Evolutionary conservation across 805 yeast genomes (phyloP), one percentile per base, ranked within the genome.

Genomic region (Yarrowia sp.): DNA sequence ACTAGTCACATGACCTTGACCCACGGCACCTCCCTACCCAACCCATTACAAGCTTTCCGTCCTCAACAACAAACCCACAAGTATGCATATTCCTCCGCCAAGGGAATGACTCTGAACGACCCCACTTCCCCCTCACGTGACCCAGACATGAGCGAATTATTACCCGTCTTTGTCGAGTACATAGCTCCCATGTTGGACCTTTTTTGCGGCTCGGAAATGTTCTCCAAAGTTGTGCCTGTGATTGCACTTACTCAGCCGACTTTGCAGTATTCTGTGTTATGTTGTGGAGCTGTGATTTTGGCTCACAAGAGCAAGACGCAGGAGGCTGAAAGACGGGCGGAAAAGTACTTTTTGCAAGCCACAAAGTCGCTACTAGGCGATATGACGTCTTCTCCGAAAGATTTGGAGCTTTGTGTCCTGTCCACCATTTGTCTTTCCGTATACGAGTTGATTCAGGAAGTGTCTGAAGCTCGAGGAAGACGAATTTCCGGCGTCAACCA

Each of bases 151-250:
- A 32, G 52, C 35, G 65, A 59, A 19, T 42, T 59, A 16, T 14
- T 59, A 14, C 65, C 65, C 16, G 65, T 59, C 32, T 59, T 35
- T 59, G 65, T 59, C 15, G 52, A 59, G 52, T 59, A 43, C 15
- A 45, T 59, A n/a, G 65, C 65, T 11, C 65, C 65, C 3, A 59
- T 59, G 65, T 26, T 59, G 52, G 65, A 59, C 14, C 9, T 59
- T 10, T 59, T 59, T 16, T 59, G 65, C 10, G 65, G 65, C 19
- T 59, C 65, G 14, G 52, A 43, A 59, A 59, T 59, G 65, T 59
- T 59, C 40, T 59, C 65, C 50, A 59, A 59, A 19, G 65, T 59
- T 5, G 65, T 59, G 3, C 65, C 65, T n/a, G 32, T 59, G 3
- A 59, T 59, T 35, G 41, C 65, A 3, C 26, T 59, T 15, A 59